Conservation (phyloP, 345 rosid genomes). For the Eucalyptus decipiens region DNA sequence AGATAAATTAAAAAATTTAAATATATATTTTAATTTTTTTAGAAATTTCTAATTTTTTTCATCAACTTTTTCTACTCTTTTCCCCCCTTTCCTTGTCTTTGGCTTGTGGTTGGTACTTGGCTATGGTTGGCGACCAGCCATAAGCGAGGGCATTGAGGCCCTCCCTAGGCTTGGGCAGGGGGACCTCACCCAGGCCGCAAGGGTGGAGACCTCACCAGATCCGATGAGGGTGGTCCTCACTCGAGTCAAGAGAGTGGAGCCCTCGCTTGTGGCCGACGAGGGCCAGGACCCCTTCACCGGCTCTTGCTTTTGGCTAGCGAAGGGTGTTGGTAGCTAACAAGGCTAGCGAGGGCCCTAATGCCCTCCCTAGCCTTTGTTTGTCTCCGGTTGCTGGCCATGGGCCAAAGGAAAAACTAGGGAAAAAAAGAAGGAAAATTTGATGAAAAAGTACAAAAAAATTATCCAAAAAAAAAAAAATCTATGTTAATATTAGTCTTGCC, state of each 20-base stretch:
- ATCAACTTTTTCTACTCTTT: neutral
- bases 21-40: too few relatives aligned
- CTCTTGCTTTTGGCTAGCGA: neutral
- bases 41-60: too few relatives aligned
- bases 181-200: accelerated
- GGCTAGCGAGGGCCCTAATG: too few relatives aligned
- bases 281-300: accelerated
- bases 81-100: neutral
- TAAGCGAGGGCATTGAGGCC: neutral
- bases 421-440: too few relatives aligned
- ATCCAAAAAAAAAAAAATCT: too few relatives aligned
- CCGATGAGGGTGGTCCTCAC: accelerated
- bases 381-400: accelerated
- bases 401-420: neutral
- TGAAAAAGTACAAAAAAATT: too few relatives aligned
- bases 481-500: accelerated
- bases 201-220: neutral
- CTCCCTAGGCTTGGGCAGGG: accelerated
- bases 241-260: neutral
- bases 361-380: accelerated
- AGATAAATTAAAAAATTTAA: too few relatives aligned
- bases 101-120: neutral
- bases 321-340: neutral
- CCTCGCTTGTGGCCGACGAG: accelerated
- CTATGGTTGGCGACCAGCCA: accelerated